Evolutionary conservation across 768 basidiomycete genomes (phyloP), one percentile per base, ranked within the genome.

Genomic region (Strobilomyces dryophilus): DNA sequence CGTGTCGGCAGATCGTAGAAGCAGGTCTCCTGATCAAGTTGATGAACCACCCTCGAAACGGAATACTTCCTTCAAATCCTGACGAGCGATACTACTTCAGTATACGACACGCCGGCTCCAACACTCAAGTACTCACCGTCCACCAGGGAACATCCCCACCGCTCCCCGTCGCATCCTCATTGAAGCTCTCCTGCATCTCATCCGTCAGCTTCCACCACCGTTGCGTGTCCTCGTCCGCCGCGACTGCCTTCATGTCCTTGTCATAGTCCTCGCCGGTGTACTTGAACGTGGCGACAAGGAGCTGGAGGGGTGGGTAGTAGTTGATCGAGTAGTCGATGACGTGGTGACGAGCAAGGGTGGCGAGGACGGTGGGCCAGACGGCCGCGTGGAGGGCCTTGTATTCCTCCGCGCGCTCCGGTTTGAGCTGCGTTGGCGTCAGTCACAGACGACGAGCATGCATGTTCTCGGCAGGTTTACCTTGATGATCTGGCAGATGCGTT

Each of bases 201-300:
- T 89, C 89, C 0, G 87, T 90, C 41, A 89, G 65, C 59, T 74
- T 71, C 89, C 89, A 90, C 89, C 89, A 91, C 53, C 78, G 66
- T 65, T 77, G 78, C n/a, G 87, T 91, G 62, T 84, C 82, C 15
- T 79, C 74, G 63, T 88, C 85, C 17, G 80, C 79, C 4, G 76
- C 83, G 27, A 89, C 76, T 20, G 64, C 73, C 34, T 71, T 74
- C 87, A 90, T 89, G 60, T 90, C 89, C 14, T 56, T 71, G 39
- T 78, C 80, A 36, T 79, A 89, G 58, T 91, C 79, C 4, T 70
- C 53, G 0, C 88, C 89, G 0, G 74, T 80, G 61, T 90, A 90
- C 61, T 86, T 86, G 76, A 91, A 86, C 42, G 76, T 82, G n/a
- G 87, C 87, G 55, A 90, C 79, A 5, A 92, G 77, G 39, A 92